Evolutionary conservation across 73 alveolate species (phyloP).

Genomic region (Vitrella brassicaformis): DNA sequence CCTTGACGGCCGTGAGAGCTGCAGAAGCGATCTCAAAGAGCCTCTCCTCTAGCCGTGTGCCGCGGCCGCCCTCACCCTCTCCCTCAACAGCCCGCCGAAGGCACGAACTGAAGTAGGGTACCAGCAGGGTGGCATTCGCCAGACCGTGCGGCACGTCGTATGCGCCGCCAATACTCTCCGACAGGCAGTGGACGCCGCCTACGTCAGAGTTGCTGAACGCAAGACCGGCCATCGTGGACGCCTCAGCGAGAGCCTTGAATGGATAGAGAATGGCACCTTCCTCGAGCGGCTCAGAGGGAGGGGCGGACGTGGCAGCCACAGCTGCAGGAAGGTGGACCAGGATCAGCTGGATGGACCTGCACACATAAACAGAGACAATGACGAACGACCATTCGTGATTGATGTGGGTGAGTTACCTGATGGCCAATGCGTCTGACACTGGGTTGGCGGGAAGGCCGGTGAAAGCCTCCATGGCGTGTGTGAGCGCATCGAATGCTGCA

Average conservation of each 20-base stretch:
- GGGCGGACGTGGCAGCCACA: background rate
- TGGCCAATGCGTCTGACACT: background rate
- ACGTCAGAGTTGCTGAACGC: background rate
- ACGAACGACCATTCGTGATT: too few relatives aligned
- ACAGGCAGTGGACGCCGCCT: background rate
- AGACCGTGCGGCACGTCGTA: background rate
- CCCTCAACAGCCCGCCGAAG: background rate
- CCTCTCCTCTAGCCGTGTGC: too few relatives aligned
- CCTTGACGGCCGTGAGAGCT: too few relatives aligned
- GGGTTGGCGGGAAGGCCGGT: background rate
- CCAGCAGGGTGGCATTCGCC: background rate
- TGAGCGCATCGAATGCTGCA: background rate
- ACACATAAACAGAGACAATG: too few relatives aligned
- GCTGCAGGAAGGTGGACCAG: background rate
- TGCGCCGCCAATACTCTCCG: background rate
- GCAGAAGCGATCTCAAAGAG: too few relatives aligned
- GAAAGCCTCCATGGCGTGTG: background rate
- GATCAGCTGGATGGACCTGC: background rate
- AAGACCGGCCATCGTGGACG: background rate
- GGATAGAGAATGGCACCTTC: background rate
- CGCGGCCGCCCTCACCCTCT: background rate
- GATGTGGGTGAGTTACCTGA: too few relatives aligned
- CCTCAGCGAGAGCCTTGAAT: background rate
- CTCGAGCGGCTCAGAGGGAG: background rate
- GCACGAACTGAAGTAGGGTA: background rate